A percentile compares a stretch with the other conserved stretches of the same genome.
Evolutionary conservation across 148 eudicot species (phyloP).

Genomic region (Amaranthus hypochondriacus): DNA sequence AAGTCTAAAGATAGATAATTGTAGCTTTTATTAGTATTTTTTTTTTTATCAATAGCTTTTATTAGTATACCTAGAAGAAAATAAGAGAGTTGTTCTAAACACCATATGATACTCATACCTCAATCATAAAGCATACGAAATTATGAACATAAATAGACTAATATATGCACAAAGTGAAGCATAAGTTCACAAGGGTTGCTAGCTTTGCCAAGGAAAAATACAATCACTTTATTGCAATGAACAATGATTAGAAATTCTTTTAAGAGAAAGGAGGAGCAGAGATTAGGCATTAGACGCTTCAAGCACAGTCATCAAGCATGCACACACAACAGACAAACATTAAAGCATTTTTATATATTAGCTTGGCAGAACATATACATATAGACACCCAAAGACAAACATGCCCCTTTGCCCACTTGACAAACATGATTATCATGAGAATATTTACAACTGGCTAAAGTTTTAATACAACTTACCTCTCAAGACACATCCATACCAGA

Average conservation of each 20-base stretch:
- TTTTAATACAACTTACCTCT: conserved; percentile 52
- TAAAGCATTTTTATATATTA: background rate
- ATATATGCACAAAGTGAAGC: background rate
- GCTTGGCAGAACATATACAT: too few relatives aligned
- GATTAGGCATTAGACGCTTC: background rate
- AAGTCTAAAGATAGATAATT: too few relatives aligned
- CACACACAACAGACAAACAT: background rate
- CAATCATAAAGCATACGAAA: background rate
- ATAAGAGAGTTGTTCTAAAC: too few relatives aligned
- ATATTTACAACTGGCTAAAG: background rate
- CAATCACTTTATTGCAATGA: background rate
- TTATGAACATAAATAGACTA: background rate
- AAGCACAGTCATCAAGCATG: background rate
- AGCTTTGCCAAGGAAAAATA: background rate
- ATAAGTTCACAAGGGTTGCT: background rate
- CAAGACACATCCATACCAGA: conserved; percentile 96
- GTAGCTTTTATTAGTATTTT: too few relatives aligned
- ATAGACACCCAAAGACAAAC: background rate
- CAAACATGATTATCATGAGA: background rate
- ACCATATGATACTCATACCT: background rate
- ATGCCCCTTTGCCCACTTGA: background rate
- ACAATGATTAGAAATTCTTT: background rate
- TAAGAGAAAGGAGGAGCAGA: background rate
- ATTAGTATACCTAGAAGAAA: too few relatives aligned
- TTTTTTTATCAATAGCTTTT: too few relatives aligned